These are phyloP conservation scores for Acanthochlamys bracteata DNA, from an alignment of 106 monocot genomes.

Conservation along the genomic window DNA sequence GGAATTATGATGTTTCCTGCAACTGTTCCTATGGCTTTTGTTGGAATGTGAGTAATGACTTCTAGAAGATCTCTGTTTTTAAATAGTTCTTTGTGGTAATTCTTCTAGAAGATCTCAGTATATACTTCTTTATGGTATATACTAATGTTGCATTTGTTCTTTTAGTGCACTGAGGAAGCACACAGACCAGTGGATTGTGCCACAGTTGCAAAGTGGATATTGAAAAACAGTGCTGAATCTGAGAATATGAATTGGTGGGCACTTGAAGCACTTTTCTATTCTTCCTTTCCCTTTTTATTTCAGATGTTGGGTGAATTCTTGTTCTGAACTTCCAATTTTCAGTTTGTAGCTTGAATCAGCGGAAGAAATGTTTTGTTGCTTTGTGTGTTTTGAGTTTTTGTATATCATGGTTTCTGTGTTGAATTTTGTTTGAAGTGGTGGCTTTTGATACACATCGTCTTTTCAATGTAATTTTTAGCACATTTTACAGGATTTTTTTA, in stretches of 20 bases:
- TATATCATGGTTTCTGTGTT: too few relatives aligned
- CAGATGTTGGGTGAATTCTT: neutral
- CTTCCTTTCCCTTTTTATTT: neutral
- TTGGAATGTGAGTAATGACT: constrained; percentile 17
- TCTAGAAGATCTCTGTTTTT: neutral
- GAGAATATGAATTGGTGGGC: constrained; percentile 34
- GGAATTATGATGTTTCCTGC: constrained; percentile 18
- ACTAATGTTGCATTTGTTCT: neutral
- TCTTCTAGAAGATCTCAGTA: neutral
- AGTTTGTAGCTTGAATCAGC: too few relatives aligned
- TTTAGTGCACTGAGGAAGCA: constrained; percentile 30
- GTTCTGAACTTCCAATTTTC: too few relatives aligned
- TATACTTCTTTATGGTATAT: neutral
- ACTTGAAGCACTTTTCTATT: neutral
- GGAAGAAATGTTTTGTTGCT: too few relatives aligned
- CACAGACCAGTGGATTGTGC: constrained; percentile 28
- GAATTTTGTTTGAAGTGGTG: too few relatives aligned
- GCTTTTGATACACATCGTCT: too few relatives aligned
- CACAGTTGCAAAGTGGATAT: constrained; percentile 27
- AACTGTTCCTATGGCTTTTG: constrained; percentile 22
- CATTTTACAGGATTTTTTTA: too few relatives aligned
- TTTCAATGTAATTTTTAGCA: too few relatives aligned
- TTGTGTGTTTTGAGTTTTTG: too few relatives aligned
- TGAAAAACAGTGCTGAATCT: constrained; percentile 31
- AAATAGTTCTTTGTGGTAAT: neutral